Conservation (phyloP, 371 early-diverging fungal genomes). For the Apophysomyces trapeziformis region DNA sequence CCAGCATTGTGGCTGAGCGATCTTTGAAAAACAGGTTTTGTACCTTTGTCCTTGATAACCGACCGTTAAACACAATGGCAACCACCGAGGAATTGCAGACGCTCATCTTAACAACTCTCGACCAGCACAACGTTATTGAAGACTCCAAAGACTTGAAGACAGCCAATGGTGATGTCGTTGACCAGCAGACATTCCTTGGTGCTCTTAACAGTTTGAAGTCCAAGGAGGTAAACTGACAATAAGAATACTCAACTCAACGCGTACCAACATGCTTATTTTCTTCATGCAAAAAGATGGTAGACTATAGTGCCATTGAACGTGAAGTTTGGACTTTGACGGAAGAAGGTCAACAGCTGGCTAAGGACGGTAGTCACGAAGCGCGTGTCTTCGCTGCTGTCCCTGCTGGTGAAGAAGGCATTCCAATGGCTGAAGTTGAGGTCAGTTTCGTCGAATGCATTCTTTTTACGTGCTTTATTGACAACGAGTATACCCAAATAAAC, state of each 20-base stretch:
- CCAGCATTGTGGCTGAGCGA: constrained; percentile 1
- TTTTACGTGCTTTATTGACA: background rate
- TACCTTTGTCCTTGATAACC: constrained; percentile 5
- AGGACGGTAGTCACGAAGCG: constrained; percentile 93
- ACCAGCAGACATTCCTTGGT: constrained; percentile 78
- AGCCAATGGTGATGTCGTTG: constrained; percentile 60
- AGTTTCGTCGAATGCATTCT: constrained; percentile 3
- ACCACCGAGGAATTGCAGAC: constrained; percentile 67
- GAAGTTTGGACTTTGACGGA: constrained; percentile 84
- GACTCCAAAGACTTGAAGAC: constrained; percentile 66
- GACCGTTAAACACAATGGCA: constrained; percentile 21
- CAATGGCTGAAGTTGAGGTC: constrained; percentile 81
- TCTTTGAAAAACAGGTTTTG: constrained; percentile 1
- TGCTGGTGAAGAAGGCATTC: constrained; percentile 77
- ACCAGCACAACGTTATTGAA: constrained; percentile 61
- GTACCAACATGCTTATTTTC: constrained; percentile 11
- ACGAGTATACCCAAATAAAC: background rate
- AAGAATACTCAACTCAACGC: background rate
- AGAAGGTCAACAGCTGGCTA: constrained; percentile 87
- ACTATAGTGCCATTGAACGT: constrained; percentile 78
- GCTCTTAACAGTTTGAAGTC: constrained; percentile 85
- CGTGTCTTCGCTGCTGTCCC: constrained; percentile 92
- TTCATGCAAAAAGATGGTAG: constrained; percentile 71
- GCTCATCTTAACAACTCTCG: constrained; percentile 70
- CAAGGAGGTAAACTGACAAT: constrained; percentile 73